Evolutionary conservation across 768 basidiomycete genomes (phyloP).

Genomic region (Gloeophyllum trabeum): DNA sequence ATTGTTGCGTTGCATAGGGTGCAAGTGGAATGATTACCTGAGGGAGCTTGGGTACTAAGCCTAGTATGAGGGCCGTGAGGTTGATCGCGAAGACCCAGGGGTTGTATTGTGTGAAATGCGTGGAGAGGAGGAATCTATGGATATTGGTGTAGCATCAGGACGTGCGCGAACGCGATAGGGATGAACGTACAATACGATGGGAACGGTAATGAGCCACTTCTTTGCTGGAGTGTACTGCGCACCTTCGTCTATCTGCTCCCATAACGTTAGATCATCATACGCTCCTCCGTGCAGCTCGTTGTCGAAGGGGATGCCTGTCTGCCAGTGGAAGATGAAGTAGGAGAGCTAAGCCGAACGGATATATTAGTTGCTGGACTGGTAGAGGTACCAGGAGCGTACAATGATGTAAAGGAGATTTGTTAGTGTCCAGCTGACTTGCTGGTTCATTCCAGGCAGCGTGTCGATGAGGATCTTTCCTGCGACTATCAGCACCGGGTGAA

Average conservation of each 20-base stretch:
- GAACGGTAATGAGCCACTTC: conserved; percentile 90
- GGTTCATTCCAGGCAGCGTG: conserved; percentile 87
- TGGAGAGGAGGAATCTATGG: conserved; percentile 85
- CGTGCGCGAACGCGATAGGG: conserved; percentile 1
- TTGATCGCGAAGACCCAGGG: conserved; percentile 91
- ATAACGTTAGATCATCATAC: conserved; percentile 94
- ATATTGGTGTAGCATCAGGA: conserved; percentile 7
- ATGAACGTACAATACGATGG: conserved; percentile 70
- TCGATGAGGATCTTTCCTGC: conserved; percentile 89
- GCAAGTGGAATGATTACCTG: conserved; percentile 38
- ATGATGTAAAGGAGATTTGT: conserved; percentile 86
- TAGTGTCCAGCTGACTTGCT: conserved; percentile 91
- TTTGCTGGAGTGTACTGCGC: conserved; percentile 98
- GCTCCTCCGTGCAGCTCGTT: conserved; percentile 81
- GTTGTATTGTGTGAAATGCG: conserved; percentile 96
- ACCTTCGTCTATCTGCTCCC: conserved; percentile 99
- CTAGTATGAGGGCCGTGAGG: conserved; percentile 66
- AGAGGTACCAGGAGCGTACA: conserved; percentile 37
- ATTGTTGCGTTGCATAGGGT: not conserved
- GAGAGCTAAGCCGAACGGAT: conserved; percentile 48
- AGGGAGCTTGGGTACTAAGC: conserved; percentile 93
- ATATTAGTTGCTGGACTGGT: not conserved
- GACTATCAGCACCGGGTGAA: conserved; percentile 89
- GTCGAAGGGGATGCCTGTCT: conserved; percentile 94
- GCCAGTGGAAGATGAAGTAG: conserved; percentile 98